Base-by-base conservation (phyloP, 148 eudicot species). In the Nepenthes mirabilis region DNA sequence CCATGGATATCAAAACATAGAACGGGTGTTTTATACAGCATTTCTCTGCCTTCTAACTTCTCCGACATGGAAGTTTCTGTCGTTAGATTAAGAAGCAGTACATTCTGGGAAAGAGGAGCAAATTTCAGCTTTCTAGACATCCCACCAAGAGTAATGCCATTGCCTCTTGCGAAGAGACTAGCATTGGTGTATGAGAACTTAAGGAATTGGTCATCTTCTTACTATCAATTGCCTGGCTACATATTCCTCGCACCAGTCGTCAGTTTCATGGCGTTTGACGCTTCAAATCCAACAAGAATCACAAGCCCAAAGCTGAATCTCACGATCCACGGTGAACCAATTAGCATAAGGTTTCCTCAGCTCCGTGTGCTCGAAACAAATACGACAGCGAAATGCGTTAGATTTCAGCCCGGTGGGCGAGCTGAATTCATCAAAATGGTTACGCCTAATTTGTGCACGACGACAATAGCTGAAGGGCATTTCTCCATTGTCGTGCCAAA, bases 131-230 rank as follows among this genome's bases (percentile, higher is more conserved):
- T 57, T 35, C 61, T 91, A 51, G 58, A 70, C 5, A 71, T 91
- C 51, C 95, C 95, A n/a, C 72, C 83, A 5, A 64, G 63, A 45
- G 61, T 64, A 9, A 34, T 68, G 40, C 79, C 85, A 40, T 6
- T 50, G 33, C 95, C 89, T 12, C 75, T 62, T 62, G 79, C 68
- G 6, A 79, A 48, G 37, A 79, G 93, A 67, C 40, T 87, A 11
- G 84, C 70, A 47, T 36, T 91, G 2, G 62, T 85, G 52, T 81
- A 70, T 71, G 87, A 80, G 60, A 78, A 85, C 35, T 71, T 91
- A 1, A 88, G 93, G 32, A 91, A 85, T 69, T 77, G 69, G 77
- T 91, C 97, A 34, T 56, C 78, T 10, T 57, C 59, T 50, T 91
- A 85, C 61, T 77, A 74, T 50, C 63, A 75, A 3, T 71, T 91